Evolutionary conservation across 1,139 yeast species (phyloP).

Genomic region (Yamadazyma aaseri): DNA sequence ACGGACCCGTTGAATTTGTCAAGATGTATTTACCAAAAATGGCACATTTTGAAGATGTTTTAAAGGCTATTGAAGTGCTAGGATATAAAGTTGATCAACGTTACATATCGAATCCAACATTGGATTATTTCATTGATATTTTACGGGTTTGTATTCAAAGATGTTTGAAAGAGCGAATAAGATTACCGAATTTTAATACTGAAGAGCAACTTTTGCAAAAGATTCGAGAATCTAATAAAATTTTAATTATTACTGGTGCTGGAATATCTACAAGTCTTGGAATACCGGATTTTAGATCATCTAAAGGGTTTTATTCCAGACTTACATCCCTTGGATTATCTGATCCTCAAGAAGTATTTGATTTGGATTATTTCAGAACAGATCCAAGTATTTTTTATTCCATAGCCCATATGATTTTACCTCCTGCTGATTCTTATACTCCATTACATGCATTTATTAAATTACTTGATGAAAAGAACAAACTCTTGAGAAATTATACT

Average conservation of each 20-base stretch:
- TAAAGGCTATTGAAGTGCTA: slow-evolving; percentile 45
- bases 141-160: slow-evolving; percentile 61
- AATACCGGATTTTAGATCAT: slow-evolving; percentile 92
- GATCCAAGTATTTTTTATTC: slow-evolving; percentile 86
- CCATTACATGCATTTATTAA: slow-evolving; percentile 87
- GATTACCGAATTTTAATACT: slow-evolving; percentile 52
- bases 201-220: slow-evolving; percentile 60
- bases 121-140: slow-evolving; percentile 41
- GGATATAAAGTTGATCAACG: slow-evolving; percentile 50
- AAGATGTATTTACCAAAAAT: slow-evolving; percentile 59
- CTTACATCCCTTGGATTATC: slow-evolving; percentile 68
- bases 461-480: slow-evolving; percentile 71
- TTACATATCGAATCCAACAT: slow-evolving; percentile 21
- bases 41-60: slow-evolving; percentile 53
- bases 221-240: slow-evolving; percentile 54
- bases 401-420: slow-evolving; percentile 84
- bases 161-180: slow-evolving; percentile 53
- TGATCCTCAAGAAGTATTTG: slow-evolving; percentile 96
- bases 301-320: slow-evolving; percentile 79
- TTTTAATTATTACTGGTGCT: slow-evolving; percentile 89
- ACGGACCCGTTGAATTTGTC: slow-evolving; percentile 61
- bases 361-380: slow-evolving; percentile 64
- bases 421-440: slow-evolving; percentile 70
- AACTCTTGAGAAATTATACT: slow-evolving; percentile 83
- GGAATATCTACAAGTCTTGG: slow-evolving; percentile 93